Evolutionary conservation across 768 basidiomycete species (phyloP), one percentile per base, ranked within the genome.

Genomic region (Naganishia vaughanmartiniae): DNA sequence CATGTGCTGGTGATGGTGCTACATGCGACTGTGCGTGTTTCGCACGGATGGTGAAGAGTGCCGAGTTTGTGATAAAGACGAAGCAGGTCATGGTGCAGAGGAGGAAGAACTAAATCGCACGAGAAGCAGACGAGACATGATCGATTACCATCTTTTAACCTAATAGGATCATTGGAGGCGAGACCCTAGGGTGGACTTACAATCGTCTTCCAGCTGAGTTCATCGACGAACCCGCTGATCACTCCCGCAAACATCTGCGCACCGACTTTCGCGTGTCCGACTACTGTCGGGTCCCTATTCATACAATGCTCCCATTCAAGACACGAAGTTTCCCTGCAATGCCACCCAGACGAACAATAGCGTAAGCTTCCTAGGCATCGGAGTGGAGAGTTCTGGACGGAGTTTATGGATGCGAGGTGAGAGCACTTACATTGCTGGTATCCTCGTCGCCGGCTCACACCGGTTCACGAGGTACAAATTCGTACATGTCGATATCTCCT

Each of bases 231-330:
- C 0, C 92, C 89, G 79, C 97, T 96, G 73, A 97, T 89, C 54
- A 97, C 90, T 78, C 96, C 94, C 65, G 92, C 95, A 81, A 98
- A 89, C 69, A 96, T 87, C 84, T 97, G 93, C 69, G 94, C 93
- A 54, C 90, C 89, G 74, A 99, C 89, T 76, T 87, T 88, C 70
- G 93, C 91, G 70, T 92, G 90, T 0, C 92, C 92, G 51, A 94
- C 87, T 48, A 89, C 88, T 24, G 89, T 88, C 67, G 94, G 92
- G 84, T 97, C 94, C 70, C 91, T 89, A 82, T 90, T 89, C 94
- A 96, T 95, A 79, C 93, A 97, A 6, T 87, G 86, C 77, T 95
- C 91, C 95, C 95, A 98, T 71, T 86, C 86, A 56, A 86, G 86
- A 81, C 95, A 99, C 79, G 90, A 89, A 51, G 87, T 86, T 55